Conservation (phyloP, 768 basidiomycete species). For the Pisolithus albus region DNA sequence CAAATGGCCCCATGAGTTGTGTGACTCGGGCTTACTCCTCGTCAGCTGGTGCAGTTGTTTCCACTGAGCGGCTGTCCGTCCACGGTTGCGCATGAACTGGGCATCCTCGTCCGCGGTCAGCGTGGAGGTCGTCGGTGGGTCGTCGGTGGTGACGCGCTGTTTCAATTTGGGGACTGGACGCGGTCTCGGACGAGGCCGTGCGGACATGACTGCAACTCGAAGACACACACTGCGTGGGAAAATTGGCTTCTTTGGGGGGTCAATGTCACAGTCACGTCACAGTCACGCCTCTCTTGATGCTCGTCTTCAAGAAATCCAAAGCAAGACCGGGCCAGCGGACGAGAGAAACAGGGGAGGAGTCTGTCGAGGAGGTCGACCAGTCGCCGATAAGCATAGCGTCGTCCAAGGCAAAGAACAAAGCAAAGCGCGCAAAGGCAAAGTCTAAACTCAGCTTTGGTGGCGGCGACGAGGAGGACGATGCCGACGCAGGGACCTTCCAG, state of each 20-base stretch:
- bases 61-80: constrained; percentile 52
- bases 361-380: constrained; percentile 24
- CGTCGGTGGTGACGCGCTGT: not conserved
- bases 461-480: constrained; percentile 58
- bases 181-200: constrained; percentile 48
- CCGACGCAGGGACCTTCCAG: constrained; percentile 59
- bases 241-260: not conserved
- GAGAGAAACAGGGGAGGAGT: constrained; percentile 26
- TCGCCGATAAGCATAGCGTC: constrained; percentile 53
- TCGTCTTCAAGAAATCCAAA: constrained; percentile 40
- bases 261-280: constrained; percentile 26
- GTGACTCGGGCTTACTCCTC: constrained; percentile 36
- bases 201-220: constrained; percentile 18
- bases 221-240: constrained; percentile 24
- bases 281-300: constrained; percentile 13
- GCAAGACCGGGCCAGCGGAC: constrained; percentile 34
- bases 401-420: constrained; percentile 63
- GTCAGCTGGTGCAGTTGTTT: constrained; percentile 48
- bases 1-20: too few species aligned
- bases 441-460: constrained; percentile 75
- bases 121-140: not conserved
- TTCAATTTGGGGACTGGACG: constrained; percentile 33
- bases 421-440: constrained; percentile 58
- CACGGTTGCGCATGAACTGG: constrained; percentile 61
- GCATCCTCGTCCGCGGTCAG: constrained; percentile 52